phyloP scores from a whole-genome alignment of 768 basidiomycete genomes.

The Plicaturopsis crispa region DNA sequence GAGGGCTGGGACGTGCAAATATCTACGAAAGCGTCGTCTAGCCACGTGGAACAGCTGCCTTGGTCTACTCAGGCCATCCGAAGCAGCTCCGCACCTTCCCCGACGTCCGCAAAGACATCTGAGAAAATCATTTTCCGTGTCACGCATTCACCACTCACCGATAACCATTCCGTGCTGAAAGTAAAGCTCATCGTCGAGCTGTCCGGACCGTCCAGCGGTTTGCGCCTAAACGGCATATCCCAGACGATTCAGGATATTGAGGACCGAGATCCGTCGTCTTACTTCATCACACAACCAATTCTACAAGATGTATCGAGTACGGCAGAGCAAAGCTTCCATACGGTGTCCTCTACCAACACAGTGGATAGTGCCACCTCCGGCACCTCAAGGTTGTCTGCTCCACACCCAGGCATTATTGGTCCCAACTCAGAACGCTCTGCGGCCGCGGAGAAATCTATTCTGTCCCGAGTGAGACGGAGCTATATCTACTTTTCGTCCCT shows the following conservation, averaged over 20 bases:
- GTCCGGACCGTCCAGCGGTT: conserved; percentile 65
- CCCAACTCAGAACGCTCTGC: conserved; percentile 31
- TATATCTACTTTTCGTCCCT: conserved; percentile 98
- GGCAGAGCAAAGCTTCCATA: conserved; percentile 58
- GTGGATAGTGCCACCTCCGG: conserved; percentile 41
- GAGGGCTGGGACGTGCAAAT: conserved; percentile 88
- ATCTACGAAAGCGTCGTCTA: conserved; percentile 64
- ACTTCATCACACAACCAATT: conserved; percentile 51
- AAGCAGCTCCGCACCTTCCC: conserved; percentile 28
- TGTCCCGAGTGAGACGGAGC: conserved; percentile 80
- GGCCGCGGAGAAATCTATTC: conserved; percentile 74
- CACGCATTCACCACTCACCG: conserved; percentile 62
- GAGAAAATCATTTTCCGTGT: conserved; percentile 58
- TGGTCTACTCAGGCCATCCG: conserved; percentile 63
- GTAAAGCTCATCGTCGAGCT: conserved; percentile 76
- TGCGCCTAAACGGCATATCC: conserved; percentile 83
- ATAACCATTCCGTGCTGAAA: conserved; percentile 75
- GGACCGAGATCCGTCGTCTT: conserved; percentile 57
- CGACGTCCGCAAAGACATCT: conserved; percentile 22
- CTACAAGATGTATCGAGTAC: conserved; percentile 69
- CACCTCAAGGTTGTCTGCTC: conserved; percentile 14
- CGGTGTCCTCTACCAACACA: conserved; percentile 40
- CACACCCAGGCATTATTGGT: not conserved
- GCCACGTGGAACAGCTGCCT: conserved; percentile 62
- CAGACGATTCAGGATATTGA: conserved; percentile 60